Percentiles rank a stretch among this genome's conserved stretches.
phyloP scores from a whole-genome alignment of 331 rosid genomes.

The Dryas integrifolia region DNA sequence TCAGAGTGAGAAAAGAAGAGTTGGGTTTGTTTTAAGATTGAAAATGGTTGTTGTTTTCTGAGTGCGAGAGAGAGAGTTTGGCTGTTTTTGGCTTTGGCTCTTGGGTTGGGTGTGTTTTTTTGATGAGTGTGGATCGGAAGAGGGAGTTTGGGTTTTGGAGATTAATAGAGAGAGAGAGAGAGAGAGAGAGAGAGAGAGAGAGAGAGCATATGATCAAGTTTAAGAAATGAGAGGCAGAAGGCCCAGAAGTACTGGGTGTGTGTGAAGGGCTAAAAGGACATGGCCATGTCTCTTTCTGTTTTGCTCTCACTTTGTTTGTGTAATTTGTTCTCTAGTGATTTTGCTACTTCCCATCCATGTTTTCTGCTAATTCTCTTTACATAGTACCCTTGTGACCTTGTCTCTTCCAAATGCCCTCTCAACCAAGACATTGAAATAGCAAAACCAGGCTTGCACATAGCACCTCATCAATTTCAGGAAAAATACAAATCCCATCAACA shows the following conservation, averaged over 20 bases:
- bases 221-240: constrained; percentile 11
- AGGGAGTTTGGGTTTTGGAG: not conserved
- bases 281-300: constrained; percentile 31
- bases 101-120: not conserved
- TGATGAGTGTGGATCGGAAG: not conserved
- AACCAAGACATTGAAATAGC: not conserved
- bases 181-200: constrained; percentile 25
- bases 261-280: constrained; percentile 43
- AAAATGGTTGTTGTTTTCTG: not conserved
- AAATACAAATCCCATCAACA: not conserved
- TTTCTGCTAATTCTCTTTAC: not conserved
- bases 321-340: constrained; percentile 14
- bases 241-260: constrained; percentile 3
- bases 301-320: constrained; percentile 11
- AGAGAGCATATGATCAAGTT: too few species aligned
- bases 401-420: not conserved
- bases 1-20: constrained; percentile 2
- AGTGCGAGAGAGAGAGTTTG: constrained; percentile 18
- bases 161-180: constrained; percentile 14
- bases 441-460: not conserved
- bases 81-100: not conserved
- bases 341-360: constrained; percentile 22
- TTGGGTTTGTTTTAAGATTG: constrained; percentile 3
- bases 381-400: not conserved
- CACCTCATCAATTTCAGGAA: not conserved